These are phyloP conservation scores for Selaginella tamariscina DNA, from an alignment of 75 land plant genomes.

Conservation along the genomic window DNA sequence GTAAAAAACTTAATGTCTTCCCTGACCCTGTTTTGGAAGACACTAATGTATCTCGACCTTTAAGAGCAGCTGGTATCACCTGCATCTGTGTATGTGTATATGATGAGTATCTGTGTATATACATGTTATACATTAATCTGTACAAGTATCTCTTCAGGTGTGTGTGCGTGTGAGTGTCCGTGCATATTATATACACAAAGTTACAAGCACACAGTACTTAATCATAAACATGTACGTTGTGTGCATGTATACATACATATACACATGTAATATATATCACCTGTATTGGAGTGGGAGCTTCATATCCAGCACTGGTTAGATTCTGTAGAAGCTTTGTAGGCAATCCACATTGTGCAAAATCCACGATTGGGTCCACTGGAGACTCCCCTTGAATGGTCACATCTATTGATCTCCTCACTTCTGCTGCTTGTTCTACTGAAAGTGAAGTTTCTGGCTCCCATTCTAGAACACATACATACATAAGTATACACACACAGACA, in stretches of 20 bases:
- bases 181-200: no score
- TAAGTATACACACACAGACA: no score
- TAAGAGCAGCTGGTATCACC: constrained; percentile 67
- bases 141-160: no score
- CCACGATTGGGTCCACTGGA: constrained; percentile 39
- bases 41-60: constrained; percentile 46
- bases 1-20: constrained; percentile 60
- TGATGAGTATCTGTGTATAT: no score
- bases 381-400: constrained; percentile 43
- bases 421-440: constrained; percentile 30
- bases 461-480: no score
- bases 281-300: constrained; percentile 80
- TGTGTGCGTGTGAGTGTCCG: no score
- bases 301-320: constrained; percentile 57
- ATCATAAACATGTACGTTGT: no score
- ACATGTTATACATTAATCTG: no score
- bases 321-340: constrained; percentile 46
- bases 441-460: constrained; percentile 24
- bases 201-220: no score
- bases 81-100: no score
- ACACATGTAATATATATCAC: no score
- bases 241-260: no score
- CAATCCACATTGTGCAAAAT: constrained; percentile 48
- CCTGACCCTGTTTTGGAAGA: constrained; percentile 84
- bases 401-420: constrained; percentile 37